Conservation (phyloP, 345 rosid genomes). For the Rhizophora apiculata region DNA sequence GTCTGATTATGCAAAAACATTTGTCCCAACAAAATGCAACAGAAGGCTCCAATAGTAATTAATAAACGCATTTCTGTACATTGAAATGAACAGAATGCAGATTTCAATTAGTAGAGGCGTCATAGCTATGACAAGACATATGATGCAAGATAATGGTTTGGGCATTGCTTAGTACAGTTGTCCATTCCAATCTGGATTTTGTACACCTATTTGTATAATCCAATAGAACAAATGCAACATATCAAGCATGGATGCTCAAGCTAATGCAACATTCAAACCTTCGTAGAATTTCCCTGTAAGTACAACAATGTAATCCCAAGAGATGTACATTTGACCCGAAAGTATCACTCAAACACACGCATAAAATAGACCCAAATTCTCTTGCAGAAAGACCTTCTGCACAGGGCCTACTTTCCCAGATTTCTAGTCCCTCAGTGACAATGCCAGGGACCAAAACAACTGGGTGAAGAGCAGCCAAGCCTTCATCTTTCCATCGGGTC, state of each 20-base stretch:
- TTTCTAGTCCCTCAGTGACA: constrained; percentile 67
- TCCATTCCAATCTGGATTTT: too few species aligned
- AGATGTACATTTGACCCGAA: neutral
- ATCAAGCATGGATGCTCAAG: too few species aligned
- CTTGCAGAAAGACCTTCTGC: constrained; percentile 69
- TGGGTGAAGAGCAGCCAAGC: constrained; percentile 56
- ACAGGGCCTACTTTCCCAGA: constrained; percentile 77
- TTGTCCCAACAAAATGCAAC: neutral
- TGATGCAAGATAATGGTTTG: neutral
- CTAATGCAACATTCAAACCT: neutral
- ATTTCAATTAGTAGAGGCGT: neutral
- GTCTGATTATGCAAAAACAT: neutral
- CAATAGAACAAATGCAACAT: too few species aligned
- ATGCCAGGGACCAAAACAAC: constrained; percentile 82
- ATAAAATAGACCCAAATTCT: constrained; percentile 33
- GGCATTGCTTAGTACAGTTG: too few species aligned
- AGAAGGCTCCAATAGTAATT: neutral
- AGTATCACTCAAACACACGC: neutral
- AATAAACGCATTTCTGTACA: neutral
- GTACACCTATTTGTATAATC: too few species aligned
- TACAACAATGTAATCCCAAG: neutral
- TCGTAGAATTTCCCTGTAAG: neutral
- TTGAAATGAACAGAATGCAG: neutral
- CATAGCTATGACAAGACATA: neutral
- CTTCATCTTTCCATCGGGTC: constrained; percentile 50